Conservation (phyloP, 202 grass and related monocot species). For the Zoysia matrella region DNA sequence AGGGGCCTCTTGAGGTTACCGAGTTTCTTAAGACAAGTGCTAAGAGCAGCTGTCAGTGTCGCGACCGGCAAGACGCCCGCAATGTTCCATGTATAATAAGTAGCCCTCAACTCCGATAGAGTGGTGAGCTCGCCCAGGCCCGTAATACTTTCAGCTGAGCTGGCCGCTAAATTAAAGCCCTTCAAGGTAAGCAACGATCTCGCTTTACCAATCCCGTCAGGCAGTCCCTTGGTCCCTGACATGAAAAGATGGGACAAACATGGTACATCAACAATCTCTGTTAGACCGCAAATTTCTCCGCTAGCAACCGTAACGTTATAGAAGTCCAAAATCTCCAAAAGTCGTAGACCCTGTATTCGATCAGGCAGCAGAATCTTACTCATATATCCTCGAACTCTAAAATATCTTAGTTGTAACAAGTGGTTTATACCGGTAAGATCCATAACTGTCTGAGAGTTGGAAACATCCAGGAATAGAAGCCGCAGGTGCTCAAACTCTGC, state of each 20-base stretch:
- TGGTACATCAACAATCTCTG: not conserved
- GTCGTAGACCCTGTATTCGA: not conserved
- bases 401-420: slow-evolving; percentile 37
- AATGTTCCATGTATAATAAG: not conserved
- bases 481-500: too few species aligned
- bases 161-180: accelerated
- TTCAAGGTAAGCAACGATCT: not conserved
- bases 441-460: not conserved
- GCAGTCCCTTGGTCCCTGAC: not conserved
- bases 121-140: slow-evolving; percentile 1
- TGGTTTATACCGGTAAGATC: slow-evolving; percentile 14
- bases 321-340: slow-evolving; percentile 27
- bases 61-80: too few species aligned
- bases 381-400: not conserved
- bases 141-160: not conserved
- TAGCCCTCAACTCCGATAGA: not conserved
- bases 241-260: not conserved
- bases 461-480: too few species aligned
- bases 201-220: not conserved
- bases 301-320: too few species aligned
- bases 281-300: too few species aligned
- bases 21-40: too few species aligned
- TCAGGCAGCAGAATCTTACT: not conserved
- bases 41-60: too few species aligned
- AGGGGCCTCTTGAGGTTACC: too few species aligned